Base-by-base conservation (phyloP, 805 yeast species). In the Myxozyma neotropica region DNA sequence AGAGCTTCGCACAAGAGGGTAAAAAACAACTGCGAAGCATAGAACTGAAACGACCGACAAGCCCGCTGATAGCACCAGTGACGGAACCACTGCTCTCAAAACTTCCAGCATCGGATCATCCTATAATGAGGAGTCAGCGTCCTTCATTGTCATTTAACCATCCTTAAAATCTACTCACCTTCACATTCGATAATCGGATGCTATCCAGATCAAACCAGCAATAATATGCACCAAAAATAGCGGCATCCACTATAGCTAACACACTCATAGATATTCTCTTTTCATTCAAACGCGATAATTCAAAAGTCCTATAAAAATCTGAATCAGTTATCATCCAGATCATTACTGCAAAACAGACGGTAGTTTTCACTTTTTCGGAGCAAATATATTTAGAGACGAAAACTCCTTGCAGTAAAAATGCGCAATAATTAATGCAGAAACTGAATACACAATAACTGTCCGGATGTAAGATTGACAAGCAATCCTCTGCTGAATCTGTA, bases 201-300 rank as follows among this genome's bases (percentile, higher is more conserved):
- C 17, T 53, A 48, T 65, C 65, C 15, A 59, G 45, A 43, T 58
- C 63, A 23, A 24, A 24, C 27, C 55, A 24, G 31, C 66, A 42
- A 31, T 66, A 63, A 6, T 54, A 40, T 1, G 46, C 49, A 17
- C 65, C 40, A 40, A 57, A 63, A 7, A 54, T 17, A 3, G 58
- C 27, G 6, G 65, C 65, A 27, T 55, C 19, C 26, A 40, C 48
- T 2, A 61, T 12, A 12, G 63, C 48, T 15, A 63, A 36, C 8
- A 52, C 36, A 19, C 24, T 36, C 43, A 60, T 44, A 19, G 57
- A 65, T 10, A 60, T 19, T 24, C 57, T 35, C 33, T 46, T 53
- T 35, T 66, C 68, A 29, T 66, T 66, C 4, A 66, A 35, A 31
- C 54, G 58, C 12, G 57, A 40, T 7, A 57, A 45, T 23, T 66